Base-by-base conservation (phyloP, 345 rosid species). In the Camelina sativa region DNA sequence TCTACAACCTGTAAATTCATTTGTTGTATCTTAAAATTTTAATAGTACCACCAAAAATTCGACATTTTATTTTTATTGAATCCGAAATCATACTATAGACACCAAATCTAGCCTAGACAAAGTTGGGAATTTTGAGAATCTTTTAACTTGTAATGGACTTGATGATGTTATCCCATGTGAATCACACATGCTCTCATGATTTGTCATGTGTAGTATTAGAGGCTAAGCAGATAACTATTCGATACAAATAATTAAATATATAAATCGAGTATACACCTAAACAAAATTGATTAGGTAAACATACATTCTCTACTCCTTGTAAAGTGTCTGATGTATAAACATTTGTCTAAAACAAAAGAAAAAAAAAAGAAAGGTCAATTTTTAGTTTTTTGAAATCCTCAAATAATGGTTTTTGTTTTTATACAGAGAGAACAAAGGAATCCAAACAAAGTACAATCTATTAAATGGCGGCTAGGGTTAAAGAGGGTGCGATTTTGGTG, bases 141-240 rank as follows among this genome's bases (percentile, higher is more conserved):
- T 25, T 56, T 73, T 34, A 3, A 73, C 65, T 64, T 28, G 56
- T 65, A 56, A 75, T 75, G 73, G 67, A 50, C 73, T 59, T 44
- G n/a, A 75, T 75, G 68, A 51, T 75, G 68, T 50, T 75, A 67
- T 59, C 79, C 79, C 79, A 75, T 67, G 79, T 75, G 79, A 67
- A 17, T 60, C 54, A 60, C 79, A 75, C 68, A 75, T 75, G 79
- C 40, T 75, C 10, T 52, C 68, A 67, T 75, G 73, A 75, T 52
- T 75, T 25, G 7, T 58, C 54, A 66, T 51, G 47, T 3, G 37
- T 19, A 66, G 37, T 35, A 66, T 20, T 3, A 28, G 46, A 51
- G 34, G 34, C 47, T 20, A 51, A 35, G 4, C 20, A 58, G 35
- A 34, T 46, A 28, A 28, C 11, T 56, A 30, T 65, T 22, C 57